A percentile compares a stretch with the other conserved stretches of the same genome.
Evolutionary conservation across 2,329 filamentous ascomycete species (phyloP).

Genomic region (Diaporthe destruens): DNA sequence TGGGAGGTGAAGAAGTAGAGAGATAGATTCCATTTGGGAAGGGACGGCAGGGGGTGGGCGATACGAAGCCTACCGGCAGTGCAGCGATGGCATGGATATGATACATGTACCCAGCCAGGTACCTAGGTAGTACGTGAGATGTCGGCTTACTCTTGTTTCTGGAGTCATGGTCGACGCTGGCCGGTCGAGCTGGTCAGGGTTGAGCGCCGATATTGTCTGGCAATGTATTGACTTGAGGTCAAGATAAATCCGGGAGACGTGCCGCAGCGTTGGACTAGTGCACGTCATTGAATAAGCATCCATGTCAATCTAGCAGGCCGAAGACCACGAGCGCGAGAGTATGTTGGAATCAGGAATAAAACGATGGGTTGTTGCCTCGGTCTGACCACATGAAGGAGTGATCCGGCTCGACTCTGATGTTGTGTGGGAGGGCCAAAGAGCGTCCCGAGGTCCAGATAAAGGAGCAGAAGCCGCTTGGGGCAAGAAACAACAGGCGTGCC

Average conservation of each 20-base stretch:
- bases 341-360: not conserved
- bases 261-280: conserved; percentile 58
- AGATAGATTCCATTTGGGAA: not conserved
- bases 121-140: too few relatives aligned
- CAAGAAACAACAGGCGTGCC: not conserved
- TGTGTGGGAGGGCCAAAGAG: not conserved
- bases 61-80: not conserved
- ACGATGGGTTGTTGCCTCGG: not conserved
- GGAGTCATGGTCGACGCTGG: not conserved
- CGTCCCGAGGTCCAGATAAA: not conserved
- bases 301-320: conserved; percentile 50
- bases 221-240: conserved; percentile 60
- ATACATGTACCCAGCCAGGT: too few relatives aligned
- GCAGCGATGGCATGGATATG: not conserved
- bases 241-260: conserved; percentile 62
- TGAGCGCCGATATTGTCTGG: conserved; percentile 51
- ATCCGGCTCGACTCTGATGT: too few relatives aligned
- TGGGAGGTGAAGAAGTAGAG: not conserved
- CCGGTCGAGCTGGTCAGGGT: conserved; percentile 46
- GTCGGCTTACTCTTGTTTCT: conserved; percentile 28
- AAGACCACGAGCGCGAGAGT: too few relatives aligned
- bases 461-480: not conserved
- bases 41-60: not conserved
- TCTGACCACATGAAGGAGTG: not conserved
- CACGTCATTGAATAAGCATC: conserved; percentile 66